phyloP scores from a whole-genome alignment of 2,329 filamentous ascomycete species.

The Cladobotryum mycophilum region DNA sequence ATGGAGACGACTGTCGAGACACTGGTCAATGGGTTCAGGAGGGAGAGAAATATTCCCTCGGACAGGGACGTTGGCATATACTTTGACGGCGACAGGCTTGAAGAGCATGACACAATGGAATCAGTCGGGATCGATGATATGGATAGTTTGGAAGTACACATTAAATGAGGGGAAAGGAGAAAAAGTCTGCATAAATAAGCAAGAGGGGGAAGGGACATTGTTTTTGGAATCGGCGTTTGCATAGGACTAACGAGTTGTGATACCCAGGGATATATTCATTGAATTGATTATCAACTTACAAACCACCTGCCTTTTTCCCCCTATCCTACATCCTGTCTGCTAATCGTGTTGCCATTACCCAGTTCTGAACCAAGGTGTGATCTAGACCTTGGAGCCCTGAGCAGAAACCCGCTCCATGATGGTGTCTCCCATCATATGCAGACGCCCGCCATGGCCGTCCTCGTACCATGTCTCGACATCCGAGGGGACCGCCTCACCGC shows the following conservation, averaged over 20 bases:
- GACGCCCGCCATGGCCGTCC: constrained; percentile 3
- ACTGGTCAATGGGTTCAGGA: constrained; percentile 57
- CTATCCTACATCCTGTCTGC: background rate
- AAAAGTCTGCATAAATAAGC: too few relatives aligned
- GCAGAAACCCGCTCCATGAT: constrained; percentile 12
- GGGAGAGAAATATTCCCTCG: constrained; percentile 42
- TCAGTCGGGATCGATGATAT: constrained; percentile 68
- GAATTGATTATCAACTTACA: background rate
- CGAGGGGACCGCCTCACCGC: constrained; percentile 8
- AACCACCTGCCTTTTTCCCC: background rate
- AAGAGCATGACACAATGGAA: constrained; percentile 51
- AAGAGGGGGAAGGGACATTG: too few relatives aligned
- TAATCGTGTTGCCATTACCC: background rate
- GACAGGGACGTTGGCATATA: constrained; percentile 53
- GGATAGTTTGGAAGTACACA: constrained; percentile 68
- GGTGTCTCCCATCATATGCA: constrained; percentile 13
- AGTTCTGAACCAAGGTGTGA: background rate
- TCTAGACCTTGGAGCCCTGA: background rate
- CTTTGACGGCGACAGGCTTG: constrained; percentile 71
- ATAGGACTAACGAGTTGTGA: constrained; percentile 19
- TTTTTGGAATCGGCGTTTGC: constrained; percentile 8
- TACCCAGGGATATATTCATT: constrained; percentile 22
- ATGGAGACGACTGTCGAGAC: constrained; percentile 54
- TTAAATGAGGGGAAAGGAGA: constrained; percentile 40
- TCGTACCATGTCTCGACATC: constrained; percentile 11